A percentile compares a stretch with the other conserved stretches of the same genome.
Evolutionary conservation across 805 yeast genomes (phyloP).

Genomic region (Vanderwaltozyma yarrowii): DNA sequence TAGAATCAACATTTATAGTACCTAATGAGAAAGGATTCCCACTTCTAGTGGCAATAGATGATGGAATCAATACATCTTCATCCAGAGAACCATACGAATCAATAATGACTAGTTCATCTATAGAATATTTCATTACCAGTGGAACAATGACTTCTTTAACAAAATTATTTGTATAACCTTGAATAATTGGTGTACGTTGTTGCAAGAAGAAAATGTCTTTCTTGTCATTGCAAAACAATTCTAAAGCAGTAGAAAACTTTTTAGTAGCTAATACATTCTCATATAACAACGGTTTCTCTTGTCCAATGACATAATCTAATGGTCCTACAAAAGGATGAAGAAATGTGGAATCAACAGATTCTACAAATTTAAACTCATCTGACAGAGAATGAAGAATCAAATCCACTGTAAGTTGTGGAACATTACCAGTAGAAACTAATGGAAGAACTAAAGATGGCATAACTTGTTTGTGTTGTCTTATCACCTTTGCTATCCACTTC

Average conservation of each 20-base stretch:
- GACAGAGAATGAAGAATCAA: conserved; percentile 44
- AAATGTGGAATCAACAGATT: conserved; percentile 46
- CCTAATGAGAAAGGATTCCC: conserved; percentile 16
- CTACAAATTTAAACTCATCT: conserved; percentile 37
- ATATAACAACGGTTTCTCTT: conserved; percentile 9
- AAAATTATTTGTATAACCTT: conserved; percentile 45
- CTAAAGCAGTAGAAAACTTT: conserved; percentile 50
- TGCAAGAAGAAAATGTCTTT: conserved; percentile 51
- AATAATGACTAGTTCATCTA: conserved; percentile 42
- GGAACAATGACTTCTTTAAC: conserved; percentile 42
- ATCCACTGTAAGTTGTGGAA: conserved; percentile 76
- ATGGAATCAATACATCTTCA: conserved; percentile 5
- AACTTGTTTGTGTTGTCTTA: no score
- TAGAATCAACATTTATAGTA: conserved; percentile 15
- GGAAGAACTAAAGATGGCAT: conserved; percentile 54
- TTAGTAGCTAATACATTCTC: conserved; percentile 6
- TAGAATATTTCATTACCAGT: conserved; percentile 33
- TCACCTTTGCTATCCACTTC: no score
- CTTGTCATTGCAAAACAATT: conserved; percentile 41
- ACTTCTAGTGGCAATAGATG: not conserved
- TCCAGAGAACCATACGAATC: conserved; percentile 62
- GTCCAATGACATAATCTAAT: conserved; percentile 36
- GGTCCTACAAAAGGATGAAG: conserved; percentile 84
- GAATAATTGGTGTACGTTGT: conserved; percentile 77
- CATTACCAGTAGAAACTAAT: conserved; percentile 76